These are phyloP conservation scores for Elongisporangium senticosum DNA, from an alignment of 352 stramenopile genomes.

Conservation along the genomic window DNA sequence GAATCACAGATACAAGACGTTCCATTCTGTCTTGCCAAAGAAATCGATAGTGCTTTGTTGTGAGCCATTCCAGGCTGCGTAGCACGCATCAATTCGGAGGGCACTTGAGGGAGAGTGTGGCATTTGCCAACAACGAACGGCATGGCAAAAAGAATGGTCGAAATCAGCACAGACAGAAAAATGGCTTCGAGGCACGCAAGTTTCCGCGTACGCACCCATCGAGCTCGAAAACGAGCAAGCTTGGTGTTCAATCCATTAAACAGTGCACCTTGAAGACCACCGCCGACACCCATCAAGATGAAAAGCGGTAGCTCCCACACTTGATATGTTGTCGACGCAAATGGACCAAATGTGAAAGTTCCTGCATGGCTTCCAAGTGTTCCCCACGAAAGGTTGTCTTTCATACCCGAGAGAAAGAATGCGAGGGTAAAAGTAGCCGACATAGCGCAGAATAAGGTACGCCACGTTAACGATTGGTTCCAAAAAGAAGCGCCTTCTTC, in stretches of 20 bases:
- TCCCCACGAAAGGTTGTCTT: conserved; percentile 65
- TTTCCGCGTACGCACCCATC: conserved; percentile 51
- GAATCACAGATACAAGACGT: conserved; percentile 73
- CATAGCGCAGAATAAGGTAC: conserved; percentile 84
- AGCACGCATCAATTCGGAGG: conserved; percentile 47
- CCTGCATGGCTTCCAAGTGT: conserved; percentile 66
- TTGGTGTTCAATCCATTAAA: conserved; percentile 74
- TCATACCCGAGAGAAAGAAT: conserved; percentile 77
- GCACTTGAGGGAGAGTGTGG: conserved; percentile 42
- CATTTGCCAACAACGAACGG: conserved; percentile 67
- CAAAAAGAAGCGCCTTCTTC: conserved; percentile 86
- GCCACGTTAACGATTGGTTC: conserved; percentile 78
- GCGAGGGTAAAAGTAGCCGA: conserved; percentile 83
- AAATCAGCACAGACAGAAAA: conserved; percentile 50
- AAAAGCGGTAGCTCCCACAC: conserved; percentile 87
- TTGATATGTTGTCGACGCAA: conserved; percentile 71
- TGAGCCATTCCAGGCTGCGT: conserved; percentile 28
- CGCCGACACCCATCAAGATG: conserved; percentile 78
- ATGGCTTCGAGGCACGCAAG: conserved; percentile 60
- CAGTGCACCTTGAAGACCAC: conserved; percentile 75
- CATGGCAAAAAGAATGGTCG: conserved; percentile 53
- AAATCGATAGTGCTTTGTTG: conserved; percentile 62
- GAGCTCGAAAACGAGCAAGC: conserved; percentile 35
- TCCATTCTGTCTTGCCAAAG: conserved; percentile 63
- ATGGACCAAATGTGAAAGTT: conserved; percentile 69